Base-by-base conservation (phyloP, 2,329 filamentous ascomycete species). In the Aspergillus flavus region DNA sequence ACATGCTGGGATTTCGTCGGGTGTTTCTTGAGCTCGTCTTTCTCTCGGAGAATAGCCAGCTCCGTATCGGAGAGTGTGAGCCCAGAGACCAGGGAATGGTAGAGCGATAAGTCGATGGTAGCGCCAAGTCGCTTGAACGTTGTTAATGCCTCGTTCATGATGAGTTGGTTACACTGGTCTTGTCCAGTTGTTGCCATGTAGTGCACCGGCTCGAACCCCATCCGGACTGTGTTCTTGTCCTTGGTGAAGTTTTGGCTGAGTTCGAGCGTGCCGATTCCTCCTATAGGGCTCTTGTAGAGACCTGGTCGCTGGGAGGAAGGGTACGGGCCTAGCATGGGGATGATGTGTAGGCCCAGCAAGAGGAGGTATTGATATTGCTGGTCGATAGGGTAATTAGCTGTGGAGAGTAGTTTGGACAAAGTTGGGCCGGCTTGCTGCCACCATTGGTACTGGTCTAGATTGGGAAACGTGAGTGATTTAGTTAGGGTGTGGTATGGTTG, bases 351-450 rank as follows among this genome's bases (percentile, higher is more conserved):
- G 34, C 34, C 32, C 2, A 57, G 14, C 11, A 57, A 19, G 34
- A 57, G 21, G 34, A 57, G 39, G 21, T 57, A 57, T 43, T 57
- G 54, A 11, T 57, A 57, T 21, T 57, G 54, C 4, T 57, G 54
- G 54, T 39, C 26, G 21, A 43, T 41, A 16, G 36, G 36, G 12
- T 57, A 57, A 6, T 28, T n/a, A 3, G 54, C 54, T 6, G 26
- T 39, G 14, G n/a, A 26, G 16, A 57, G 54, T 6, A 57, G 11
- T 3, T 39, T 43, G 54, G 36, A 41, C 3, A 57, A 28, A 23
- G 41, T 41, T 30, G 54, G 54, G 11, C 36, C 54, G 7, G 41
- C 54, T 41, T 45, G 34, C 19, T 45, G 54, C 54, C 54, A 57
- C 54, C 54, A 57, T 26, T 30, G 30, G 36, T 57, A 26, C n/a